These are phyloP conservation scores for Spergularia azorica DNA, from an alignment of 179 eudicot genomes.

Conservation along the genomic window DNA sequence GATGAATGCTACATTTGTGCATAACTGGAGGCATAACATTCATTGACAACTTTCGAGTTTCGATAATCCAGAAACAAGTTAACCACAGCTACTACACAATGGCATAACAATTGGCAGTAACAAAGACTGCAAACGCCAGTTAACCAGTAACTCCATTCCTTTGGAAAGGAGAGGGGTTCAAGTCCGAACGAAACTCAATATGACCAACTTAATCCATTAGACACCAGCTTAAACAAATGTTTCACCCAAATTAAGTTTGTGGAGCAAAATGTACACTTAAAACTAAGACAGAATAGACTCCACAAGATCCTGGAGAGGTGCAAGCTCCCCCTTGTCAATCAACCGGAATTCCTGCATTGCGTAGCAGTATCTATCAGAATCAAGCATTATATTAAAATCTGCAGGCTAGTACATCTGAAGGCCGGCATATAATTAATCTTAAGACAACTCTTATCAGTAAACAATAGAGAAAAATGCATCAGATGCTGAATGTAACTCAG, in stretches of 20 bases:
- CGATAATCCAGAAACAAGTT: background rate
- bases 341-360: constrained; percentile 72
- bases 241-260: constrained; percentile 8
- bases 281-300: constrained; percentile 58
- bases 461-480: background rate
- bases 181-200: background rate
- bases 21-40: too few relatives aligned
- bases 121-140: constrained; percentile 1
- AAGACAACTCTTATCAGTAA: background rate
- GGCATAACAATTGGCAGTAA: background rate
- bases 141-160: constrained; percentile 3
- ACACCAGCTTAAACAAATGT: constrained; percentile 20
- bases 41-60: too few relatives aligned
- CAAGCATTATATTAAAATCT: background rate
- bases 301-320: constrained; percentile 87
- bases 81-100: background rate
- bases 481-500: background rate
- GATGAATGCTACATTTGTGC: too few relatives aligned
- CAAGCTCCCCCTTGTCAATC: constrained; percentile 93
- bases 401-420: too few relatives aligned
- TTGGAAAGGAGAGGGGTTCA: constrained; percentile 12
- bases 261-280: constrained; percentile 18
- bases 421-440: too few relatives aligned
- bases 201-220: constrained; percentile 13
- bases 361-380: constrained; percentile 3